These are phyloP conservation scores for Pseudodiploospora longispora DNA, from an alignment of 2,329 filamentous ascomycete genomes.

Conservation along the genomic window DNA sequence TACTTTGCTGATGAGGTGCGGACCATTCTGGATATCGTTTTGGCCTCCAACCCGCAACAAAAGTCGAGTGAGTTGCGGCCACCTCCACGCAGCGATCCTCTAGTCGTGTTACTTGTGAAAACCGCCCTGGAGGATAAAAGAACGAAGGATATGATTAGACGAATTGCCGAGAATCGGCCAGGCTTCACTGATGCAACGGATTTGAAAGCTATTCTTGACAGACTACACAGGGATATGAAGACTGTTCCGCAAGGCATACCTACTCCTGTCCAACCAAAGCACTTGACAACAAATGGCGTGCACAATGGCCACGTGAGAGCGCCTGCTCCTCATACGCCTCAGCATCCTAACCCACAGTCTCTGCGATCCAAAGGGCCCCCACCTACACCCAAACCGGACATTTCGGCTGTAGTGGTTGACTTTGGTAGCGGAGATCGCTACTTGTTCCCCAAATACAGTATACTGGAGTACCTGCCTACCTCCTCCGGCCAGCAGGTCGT, in stretches of 20 bases:
- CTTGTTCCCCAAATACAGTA: conserved; percentile 69
- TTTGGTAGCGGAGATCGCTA: conserved; percentile 70
- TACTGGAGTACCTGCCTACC: conserved; percentile 56
- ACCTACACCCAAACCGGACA: conserved; percentile 47
- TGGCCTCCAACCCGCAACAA: conserved; percentile 50
- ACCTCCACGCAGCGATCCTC: conserved; percentile 45
- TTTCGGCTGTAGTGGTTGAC: conserved; percentile 61
- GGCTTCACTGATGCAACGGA: conserved; percentile 46
- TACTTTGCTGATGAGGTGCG: conserved; percentile 53
- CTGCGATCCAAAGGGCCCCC: conserved; percentile 53
- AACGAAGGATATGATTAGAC: conserved; percentile 42
- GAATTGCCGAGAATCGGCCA: conserved; percentile 44
- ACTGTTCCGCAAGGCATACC: conserved; percentile 22
- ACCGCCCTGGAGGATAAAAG: conserved; percentile 45
- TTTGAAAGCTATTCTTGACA: conserved; percentile 44
- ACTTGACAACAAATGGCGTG: conserved; percentile 21
- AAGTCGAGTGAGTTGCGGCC: conserved; percentile 44
- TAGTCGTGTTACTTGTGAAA: conserved; percentile 50
- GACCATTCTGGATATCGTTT: conserved; percentile 49
- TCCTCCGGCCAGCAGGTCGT: conserved; percentile 52
- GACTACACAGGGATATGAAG: conserved; percentile 35
- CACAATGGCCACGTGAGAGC: conserved; percentile 22
- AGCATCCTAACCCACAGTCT: conserved; percentile 39
- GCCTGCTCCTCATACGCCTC: conserved; percentile 5
- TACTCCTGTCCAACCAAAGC: conserved; percentile 19